phyloP scores from a whole-genome alignment of 495 filamentous ascomycete genomes.

The Xylaria curta region DNA sequence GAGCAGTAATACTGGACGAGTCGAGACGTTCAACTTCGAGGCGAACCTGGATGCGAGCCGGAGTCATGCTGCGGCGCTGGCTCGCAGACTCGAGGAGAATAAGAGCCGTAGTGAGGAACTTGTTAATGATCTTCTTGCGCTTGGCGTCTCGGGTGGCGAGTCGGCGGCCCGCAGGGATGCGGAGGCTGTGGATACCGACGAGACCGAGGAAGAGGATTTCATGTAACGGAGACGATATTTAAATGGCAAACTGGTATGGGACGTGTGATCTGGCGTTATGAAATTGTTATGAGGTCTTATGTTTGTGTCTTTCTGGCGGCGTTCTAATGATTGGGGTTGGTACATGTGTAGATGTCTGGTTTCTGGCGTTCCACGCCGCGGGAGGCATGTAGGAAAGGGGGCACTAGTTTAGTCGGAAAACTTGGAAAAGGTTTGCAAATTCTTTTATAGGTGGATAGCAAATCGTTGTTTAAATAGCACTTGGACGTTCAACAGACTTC shows the following conservation, averaged over 20 bases:
- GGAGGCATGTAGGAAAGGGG: neutral
- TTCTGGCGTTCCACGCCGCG: slow-evolving; percentile 7
- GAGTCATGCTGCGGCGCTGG: slow-evolving; percentile 22
- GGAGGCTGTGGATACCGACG: slow-evolving; percentile 41
- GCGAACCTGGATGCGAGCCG: slow-evolving; percentile 25
- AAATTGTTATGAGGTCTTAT: neutral
- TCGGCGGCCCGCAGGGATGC: slow-evolving; percentile 36
- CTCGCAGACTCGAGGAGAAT: slow-evolving; percentile 37
- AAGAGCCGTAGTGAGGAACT: slow-evolving; percentile 48
- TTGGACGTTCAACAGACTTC: neutral
- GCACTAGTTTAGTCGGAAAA: neutral
- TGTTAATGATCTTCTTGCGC: slow-evolving; percentile 48
- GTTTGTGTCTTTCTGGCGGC: neutral
- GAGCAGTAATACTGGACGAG: neutral
- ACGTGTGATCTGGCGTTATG: neutral
- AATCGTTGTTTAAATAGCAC: neutral
- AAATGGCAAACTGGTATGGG: neutral
- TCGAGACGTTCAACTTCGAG: slow-evolving; percentile 22
- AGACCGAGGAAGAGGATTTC: slow-evolving; percentile 56
- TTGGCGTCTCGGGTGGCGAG: slow-evolving; percentile 48
- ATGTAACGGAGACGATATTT: slow-evolving; percentile 34
- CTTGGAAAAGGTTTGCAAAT: neutral
- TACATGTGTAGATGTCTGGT: neutral
- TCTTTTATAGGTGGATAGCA: neutral
- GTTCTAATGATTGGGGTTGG: neutral